Percentiles rank a stretch among this genome's conserved stretches.
These are phyloP conservation scores for Hypoxylon sp. DNA, from an alignment of 2,329 filamentous ascomycete genomes.

Conservation along the genomic window DNA sequence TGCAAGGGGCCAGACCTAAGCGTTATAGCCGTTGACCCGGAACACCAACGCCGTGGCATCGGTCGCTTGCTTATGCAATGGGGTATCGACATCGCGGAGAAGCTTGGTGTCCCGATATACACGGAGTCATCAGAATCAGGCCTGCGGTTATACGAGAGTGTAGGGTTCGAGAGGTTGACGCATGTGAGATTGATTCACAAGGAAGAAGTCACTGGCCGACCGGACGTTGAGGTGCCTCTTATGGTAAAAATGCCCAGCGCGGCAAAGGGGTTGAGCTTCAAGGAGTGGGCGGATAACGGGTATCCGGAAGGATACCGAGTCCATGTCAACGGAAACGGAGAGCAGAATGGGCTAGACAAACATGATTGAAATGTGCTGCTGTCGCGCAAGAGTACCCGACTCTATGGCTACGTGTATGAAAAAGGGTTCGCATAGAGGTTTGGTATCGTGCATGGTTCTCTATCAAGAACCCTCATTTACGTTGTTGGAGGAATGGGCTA, in stretches of 20 bases:
- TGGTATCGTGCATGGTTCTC: neutral
- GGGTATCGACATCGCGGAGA: slow-evolving; percentile 46
- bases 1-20: slow-evolving; percentile 43
- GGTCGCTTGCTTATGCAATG: slow-evolving; percentile 47
- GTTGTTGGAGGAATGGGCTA: neutral
- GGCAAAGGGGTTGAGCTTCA: slow-evolving; percentile 44
- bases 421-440: neutral
- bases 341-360: slow-evolving; percentile 4
- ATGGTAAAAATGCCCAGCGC: slow-evolving; percentile 49
- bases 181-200: slow-evolving; percentile 46
- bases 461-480: neutral
- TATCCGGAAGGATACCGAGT: slow-evolving; percentile 38
- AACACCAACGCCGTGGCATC: slow-evolving; percentile 45
- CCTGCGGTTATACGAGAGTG: slow-evolving; percentile 38
- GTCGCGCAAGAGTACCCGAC: neutral
- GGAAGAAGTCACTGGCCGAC: slow-evolving; percentile 42
- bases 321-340: slow-evolving; percentile 19
- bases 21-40: slow-evolving; percentile 48
- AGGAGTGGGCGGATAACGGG: slow-evolving; percentile 43
- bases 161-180: slow-evolving; percentile 45
- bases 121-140: slow-evolving; percentile 44
- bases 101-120: slow-evolving; percentile 48
- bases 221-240: slow-evolving; percentile 45
- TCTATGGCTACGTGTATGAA: neutral
- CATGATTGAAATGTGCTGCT: neutral